Evolutionary conservation across 257 asterid species (phyloP).

Genomic region (Lycium barbarum): DNA sequence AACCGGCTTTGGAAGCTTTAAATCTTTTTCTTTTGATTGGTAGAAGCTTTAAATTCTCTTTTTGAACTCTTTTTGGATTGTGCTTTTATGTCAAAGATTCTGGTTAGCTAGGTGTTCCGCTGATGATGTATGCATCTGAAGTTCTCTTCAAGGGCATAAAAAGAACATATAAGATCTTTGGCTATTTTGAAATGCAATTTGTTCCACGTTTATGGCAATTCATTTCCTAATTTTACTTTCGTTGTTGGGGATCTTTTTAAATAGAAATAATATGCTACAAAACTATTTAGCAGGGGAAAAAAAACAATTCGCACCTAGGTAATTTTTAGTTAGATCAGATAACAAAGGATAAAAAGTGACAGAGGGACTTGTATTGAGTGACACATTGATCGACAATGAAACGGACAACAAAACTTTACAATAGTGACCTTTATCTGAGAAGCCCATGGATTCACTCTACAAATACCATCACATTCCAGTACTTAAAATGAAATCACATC

Average conservation of each 20-base stretch:
- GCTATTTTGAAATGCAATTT: slow-evolving; percentile 2
- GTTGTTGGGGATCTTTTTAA: not conserved
- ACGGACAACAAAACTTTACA: not conserved
- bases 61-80: not conserved
- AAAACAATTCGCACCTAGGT: not conserved
- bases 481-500: not conserved
- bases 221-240: not conserved
- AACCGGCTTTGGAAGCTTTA: not conserved
- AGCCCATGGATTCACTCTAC: not conserved
- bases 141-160: slow-evolving; percentile 21
- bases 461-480: not conserved
- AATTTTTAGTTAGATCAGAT: not conserved
- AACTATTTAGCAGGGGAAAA: not conserved
- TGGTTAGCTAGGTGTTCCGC: not conserved
- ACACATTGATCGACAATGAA: not conserved
- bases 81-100: not conserved
- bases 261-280: not conserved
- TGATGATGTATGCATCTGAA: not conserved
- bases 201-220: not conserved
- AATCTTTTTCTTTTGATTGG: too few species aligned
- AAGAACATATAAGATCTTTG: slow-evolving; percentile 18
- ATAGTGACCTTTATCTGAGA: not conserved
- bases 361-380: not conserved
- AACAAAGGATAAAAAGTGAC: not conserved
- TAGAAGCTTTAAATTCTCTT: not conserved